Conservation (phyloP, 2,329 filamentous ascomycete species). For the Fusarium citri region DNA sequence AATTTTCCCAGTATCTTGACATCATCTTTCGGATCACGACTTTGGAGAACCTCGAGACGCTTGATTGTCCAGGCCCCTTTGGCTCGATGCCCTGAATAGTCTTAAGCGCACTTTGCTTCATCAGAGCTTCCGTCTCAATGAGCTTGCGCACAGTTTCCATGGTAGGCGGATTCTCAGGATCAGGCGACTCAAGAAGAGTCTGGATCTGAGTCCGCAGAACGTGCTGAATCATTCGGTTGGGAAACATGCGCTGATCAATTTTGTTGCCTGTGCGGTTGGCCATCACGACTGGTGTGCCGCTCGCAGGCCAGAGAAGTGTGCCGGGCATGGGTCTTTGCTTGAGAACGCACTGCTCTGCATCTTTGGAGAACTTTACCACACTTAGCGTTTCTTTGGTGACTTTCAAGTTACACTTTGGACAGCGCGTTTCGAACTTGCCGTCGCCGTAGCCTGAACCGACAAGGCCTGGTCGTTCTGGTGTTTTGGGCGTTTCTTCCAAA, state of each 20-base stretch:
- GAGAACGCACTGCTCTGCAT: conserved; percentile 59
- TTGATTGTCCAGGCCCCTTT: neutral
- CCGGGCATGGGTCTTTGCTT: conserved; percentile 71
- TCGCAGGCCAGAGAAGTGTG: conserved; percentile 68
- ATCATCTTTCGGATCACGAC: conserved; percentile 73
- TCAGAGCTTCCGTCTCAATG: conserved; percentile 60
- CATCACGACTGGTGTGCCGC: conserved; percentile 58
- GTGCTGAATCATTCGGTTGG: conserved; percentile 66
- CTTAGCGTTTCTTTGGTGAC: conserved; percentile 68
- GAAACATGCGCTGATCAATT: conserved; percentile 60
- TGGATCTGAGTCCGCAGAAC: conserved; percentile 58
- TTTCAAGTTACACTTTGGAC: conserved; percentile 60
- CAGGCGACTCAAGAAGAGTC: conserved; percentile 50
- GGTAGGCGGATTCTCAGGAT: conserved; percentile 48
- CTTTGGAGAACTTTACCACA: conserved; percentile 67
- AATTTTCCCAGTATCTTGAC: conserved; percentile 76
- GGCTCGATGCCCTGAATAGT: conserved; percentile 33
- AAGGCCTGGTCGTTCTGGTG: conserved; percentile 45
- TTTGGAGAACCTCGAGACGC: conserved; percentile 45
- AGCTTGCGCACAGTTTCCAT: conserved; percentile 64
- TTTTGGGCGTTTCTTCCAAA: conserved; percentile 32
- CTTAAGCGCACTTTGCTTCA: conserved; percentile 43
- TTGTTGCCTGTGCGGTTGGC: neutral
- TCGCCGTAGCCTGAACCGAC: conserved; percentile 71
- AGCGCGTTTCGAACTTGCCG: conserved; percentile 62